Evolutionary conservation across 2,329 filamentous ascomycete genomes (phyloP).

Genomic region (Cucurbitaria berberidis): DNA sequence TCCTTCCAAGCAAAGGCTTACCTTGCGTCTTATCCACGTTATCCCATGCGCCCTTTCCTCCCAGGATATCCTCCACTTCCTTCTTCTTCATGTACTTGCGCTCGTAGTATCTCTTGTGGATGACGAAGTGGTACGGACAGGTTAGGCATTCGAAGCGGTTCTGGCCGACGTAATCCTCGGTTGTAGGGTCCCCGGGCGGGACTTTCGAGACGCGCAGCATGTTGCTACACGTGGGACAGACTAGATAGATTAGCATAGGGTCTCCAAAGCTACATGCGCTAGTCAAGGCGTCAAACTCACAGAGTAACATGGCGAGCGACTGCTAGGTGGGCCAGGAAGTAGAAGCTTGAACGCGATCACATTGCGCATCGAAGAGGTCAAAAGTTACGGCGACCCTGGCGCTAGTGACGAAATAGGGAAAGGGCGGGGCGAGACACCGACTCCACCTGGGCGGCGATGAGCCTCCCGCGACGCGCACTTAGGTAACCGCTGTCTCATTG

Average conservation of each 20-base stretch:
- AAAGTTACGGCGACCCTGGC: constrained; percentile 37
- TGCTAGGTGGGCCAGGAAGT: constrained; percentile 4
- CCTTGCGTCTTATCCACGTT: constrained; percentile 82
- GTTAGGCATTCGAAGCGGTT: constrained; percentile 96
- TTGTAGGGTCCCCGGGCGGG: constrained; percentile 48
- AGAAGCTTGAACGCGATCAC: not conserved
- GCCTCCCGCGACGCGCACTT: constrained; percentile 18
- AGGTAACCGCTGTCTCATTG: constrained; percentile 24
- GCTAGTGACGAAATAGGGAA: constrained; percentile 28
- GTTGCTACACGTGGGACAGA: constrained; percentile 85
- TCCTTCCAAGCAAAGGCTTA: constrained; percentile 33
- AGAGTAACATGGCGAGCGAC: constrained; percentile 65
- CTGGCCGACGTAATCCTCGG: constrained; percentile 48
- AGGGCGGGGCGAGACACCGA: constrained; percentile 31
- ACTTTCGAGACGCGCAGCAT: constrained; percentile 73
- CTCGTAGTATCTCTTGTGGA: constrained; percentile 81
- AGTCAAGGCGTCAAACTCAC: constrained; percentile 52
- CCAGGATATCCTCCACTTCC: constrained; percentile 88
- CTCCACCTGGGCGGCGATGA: constrained; percentile 22
- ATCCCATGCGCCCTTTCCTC: constrained; percentile 85
- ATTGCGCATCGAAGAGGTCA: constrained; percentile 6
- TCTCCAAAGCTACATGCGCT: not conserved
- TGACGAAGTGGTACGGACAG: constrained; percentile 88
- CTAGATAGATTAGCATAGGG: constrained; percentile 37
- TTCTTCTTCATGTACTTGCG: constrained; percentile 80